Evolutionary conservation across 164 flowering plant genomes (phyloP), one percentile per base, ranked within the genome.

Genomic region (Magnolia kwangsiensis): DNA sequence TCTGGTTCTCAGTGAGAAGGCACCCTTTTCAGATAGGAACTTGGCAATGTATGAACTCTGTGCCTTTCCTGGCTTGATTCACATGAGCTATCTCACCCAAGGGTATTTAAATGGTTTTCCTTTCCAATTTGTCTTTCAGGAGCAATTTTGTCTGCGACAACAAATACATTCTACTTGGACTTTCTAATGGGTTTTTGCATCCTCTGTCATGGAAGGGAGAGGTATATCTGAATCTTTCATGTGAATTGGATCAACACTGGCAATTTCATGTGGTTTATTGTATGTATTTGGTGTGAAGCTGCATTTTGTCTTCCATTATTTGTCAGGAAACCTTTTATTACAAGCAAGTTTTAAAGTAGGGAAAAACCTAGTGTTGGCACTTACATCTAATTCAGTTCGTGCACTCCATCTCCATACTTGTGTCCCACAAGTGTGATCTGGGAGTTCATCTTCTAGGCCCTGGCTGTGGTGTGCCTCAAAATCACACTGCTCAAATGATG

Each of bases 161-260:
- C 86, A 94, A 88, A 78, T 88, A 90, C 78, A 80, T 96, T 83
- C 83, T 94, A 3, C 76, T 93, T 77, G 99, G 99, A 78, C 97
- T 96, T 76, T 90, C 96, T 27, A 83, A 89, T 88, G 98, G 99
- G 76, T 90, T 92, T 61, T 76, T 96, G 51, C 92, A 89, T 81
- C 81, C 83, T 75, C 86, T 92, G 78, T 94, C 99, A 50, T 96
- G 99, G 99, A 94, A 91, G 83, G 99, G 98, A 72, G 99, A 96
- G 99, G 98, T 96, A 90, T 77, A 51, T 63, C 51, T 64, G 49
- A 27, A 69, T 59, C 11, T 68, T 63, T 59, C 14, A 37, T 9
- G 24, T 50, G 59, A 21, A 55, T 23, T 24, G 51, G 71, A 69
- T 69, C 27, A 37, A 69, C 18, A 16, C 27, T 37, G 7, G 58